phyloP scores from a whole-genome alignment of 257 asterid genomes.

The Fraxinus cuspidata region DNA sequence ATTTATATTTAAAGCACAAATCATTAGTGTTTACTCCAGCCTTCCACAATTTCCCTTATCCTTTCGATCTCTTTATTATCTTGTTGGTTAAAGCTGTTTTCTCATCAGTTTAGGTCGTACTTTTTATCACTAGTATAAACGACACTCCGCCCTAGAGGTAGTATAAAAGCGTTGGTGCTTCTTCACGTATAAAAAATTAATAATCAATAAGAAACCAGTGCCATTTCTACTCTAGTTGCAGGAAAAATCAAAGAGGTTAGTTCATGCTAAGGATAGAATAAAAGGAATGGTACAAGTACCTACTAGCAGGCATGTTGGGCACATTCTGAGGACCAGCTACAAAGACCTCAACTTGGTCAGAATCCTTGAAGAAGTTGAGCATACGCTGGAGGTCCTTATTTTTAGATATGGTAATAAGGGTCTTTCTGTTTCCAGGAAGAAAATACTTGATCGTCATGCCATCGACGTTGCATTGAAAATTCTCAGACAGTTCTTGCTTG shows the following conservation, averaged over 20 bases:
- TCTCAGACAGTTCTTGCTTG: slow-evolving; percentile 81
- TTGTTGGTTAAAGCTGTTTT: not conserved
- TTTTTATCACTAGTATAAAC: not conserved
- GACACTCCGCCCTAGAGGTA: not conserved
- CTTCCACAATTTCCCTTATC: not conserved
- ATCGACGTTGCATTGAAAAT: slow-evolving; percentile 61
- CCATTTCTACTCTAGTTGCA: not conserved
- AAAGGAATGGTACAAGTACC: slow-evolving; percentile 46
- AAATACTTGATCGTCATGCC: slow-evolving; percentile 81
- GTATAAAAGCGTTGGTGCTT: not conserved
- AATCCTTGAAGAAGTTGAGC: slow-evolving; percentile 86
- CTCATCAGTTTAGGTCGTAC: not conserved
- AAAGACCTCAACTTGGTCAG: slow-evolving; percentile 95
- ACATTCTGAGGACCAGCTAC: slow-evolving; percentile 58
- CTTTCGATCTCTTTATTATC: not conserved
- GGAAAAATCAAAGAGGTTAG: slow-evolving; percentile 11
- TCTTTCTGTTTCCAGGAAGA: slow-evolving; percentile 89
- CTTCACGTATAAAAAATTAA: not conserved
- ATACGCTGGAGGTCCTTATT: slow-evolving; percentile 95
- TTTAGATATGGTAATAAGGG: slow-evolving; percentile 85
- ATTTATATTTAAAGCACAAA: not conserved
- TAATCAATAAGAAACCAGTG: not conserved
- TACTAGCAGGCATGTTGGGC: slow-evolving; percentile 73
- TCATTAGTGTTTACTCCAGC: not conserved
- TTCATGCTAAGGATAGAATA: not conserved